Evolutionary conservation across 176 grass and related monocot species (phyloP), one percentile per base, ranked within the genome.

Genomic region (Oryza nivara): DNA sequence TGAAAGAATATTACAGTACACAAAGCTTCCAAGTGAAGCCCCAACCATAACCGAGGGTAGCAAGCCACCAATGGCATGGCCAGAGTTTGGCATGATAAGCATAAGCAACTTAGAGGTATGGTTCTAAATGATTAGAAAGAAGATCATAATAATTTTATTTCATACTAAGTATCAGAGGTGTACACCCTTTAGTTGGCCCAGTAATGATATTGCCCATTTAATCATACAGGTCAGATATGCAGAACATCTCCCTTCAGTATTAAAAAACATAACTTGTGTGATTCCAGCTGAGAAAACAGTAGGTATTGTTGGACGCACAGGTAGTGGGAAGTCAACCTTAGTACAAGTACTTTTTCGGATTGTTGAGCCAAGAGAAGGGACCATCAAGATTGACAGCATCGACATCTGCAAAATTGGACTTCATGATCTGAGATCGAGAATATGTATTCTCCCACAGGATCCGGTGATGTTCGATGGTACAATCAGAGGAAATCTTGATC

Each of bases 1-100:
- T 81, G 96, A 98, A 88, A 95, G 96, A 89, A 95, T 98, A 92
- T 65, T 95, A 86, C 96, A 98, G 72, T 98, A 98, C 89, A 87
- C 86, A 35, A 91, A 89, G 69, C 90, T 98, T 56, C 88, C 82
- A 63, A 93, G 88, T 51, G 96, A 98, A 84, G 89, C 96, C 89
- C 93, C 93, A 92, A 83, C 95, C 70, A 3, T 93, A 65, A 91
- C 95, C 47, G 93, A 93, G 67, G 47, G 80, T 56, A 75, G 72
- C 60, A 74, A 65, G 1, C 91, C 86, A 38, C 80, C 85, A 85
- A 80, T 80, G 77, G 90, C 79, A 81, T 98, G 96, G 96, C 96
- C 93, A 84, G 88, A 95, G 51, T 76, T 85, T 74, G 96, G 96
- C 54, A 89, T 70, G 78, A 93, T 98, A 72, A 86, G 80, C 76